Percentiles rank a stretch among this genome's conserved stretches.
phyloP scores from a whole-genome alignment of 1,284 basidiomycete species.

The Trametes polyzona region DNA sequence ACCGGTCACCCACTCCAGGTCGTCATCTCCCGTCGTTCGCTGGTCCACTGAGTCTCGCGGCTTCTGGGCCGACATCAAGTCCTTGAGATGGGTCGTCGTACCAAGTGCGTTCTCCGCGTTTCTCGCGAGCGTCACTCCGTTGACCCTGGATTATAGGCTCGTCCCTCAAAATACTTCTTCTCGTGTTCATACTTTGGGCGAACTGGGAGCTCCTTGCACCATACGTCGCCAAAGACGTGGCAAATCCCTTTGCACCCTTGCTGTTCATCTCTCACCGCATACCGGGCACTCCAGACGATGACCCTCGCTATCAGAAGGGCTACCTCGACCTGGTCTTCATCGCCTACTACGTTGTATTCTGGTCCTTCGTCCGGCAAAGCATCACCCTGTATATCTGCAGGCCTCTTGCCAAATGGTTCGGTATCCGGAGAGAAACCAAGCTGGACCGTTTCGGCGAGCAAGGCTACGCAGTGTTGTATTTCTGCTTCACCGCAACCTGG shows the following conservation, averaged over 20 bases:
- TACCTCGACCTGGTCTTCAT: slow-evolving; percentile 85
- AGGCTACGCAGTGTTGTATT: slow-evolving; percentile 86
- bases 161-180: slow-evolving; percentile 72
- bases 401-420: slow-evolving; percentile 73
- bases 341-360: slow-evolving; percentile 88
- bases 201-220: slow-evolving; percentile 71
- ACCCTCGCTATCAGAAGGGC: slow-evolving; percentile 77
- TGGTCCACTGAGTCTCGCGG: slow-evolving; percentile 37
- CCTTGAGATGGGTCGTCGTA: slow-evolving; percentile 73
- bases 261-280: slow-evolving; percentile 79
- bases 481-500: slow-evolving; percentile 69
- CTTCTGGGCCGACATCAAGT: slow-evolving; percentile 51
- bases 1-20: slow-evolving; percentile 5
- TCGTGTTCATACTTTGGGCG: slow-evolving; percentile 73
- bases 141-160: slow-evolving; percentile 47
- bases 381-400: slow-evolving; percentile 72
- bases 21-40: slow-evolving; percentile 8
- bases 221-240: slow-evolving; percentile 48
- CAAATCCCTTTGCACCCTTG: slow-evolving; percentile 80
- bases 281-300: slow-evolving; percentile 53
- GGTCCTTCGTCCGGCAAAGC: slow-evolving; percentile 87
- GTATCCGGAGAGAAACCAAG: slow-evolving; percentile 71
- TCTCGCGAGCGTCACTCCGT: not conserved
- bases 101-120: slow-evolving; percentile 55
- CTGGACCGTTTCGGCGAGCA: slow-evolving; percentile 90